Conservation (phyloP, 441 rosid species). For the Populus hybrid region DNA sequence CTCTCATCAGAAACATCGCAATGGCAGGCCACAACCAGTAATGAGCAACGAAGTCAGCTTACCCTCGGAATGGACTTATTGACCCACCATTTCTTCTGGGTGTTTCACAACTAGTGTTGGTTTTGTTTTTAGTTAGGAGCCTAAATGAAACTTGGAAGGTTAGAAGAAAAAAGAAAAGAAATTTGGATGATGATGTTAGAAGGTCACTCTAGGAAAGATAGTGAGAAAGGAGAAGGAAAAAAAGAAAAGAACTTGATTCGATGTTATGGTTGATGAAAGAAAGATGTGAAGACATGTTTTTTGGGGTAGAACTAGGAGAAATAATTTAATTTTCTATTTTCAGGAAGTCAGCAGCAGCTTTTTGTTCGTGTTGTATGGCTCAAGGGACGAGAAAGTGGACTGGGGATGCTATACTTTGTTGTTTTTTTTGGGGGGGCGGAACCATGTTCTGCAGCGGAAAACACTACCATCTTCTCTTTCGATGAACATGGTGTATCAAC, state of each 20-base stretch:
- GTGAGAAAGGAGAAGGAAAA: not conserved
- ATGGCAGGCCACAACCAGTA: conserved; percentile 23
- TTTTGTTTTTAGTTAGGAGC: conserved; percentile 9
- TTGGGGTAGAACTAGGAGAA: conserved; percentile 26
- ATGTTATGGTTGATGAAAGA: not conserved
- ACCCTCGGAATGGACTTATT: conserved; percentile 69
- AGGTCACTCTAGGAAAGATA: not conserved
- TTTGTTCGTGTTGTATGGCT: conserved; percentile 26
- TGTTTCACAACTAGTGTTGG: not conserved
- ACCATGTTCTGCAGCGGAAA: not conserved
- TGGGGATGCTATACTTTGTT: not conserved
- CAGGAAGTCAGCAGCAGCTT: not conserved
- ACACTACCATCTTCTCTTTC: not conserved
- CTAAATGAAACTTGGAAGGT: not conserved
- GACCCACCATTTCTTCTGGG: conserved; percentile 12
- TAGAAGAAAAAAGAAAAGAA: not conserved
- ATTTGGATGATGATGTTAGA: not conserved
- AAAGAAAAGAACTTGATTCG: not conserved
- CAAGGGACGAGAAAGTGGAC: not conserved
- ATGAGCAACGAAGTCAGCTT: conserved; percentile 35
- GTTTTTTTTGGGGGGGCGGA: not conserved
- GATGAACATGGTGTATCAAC: too few species aligned
- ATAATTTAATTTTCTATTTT: not conserved
- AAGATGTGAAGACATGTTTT: conserved; percentile 9
- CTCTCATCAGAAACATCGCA: conserved; percentile 21